These are phyloP conservation scores for Nicotiana attenuata DNA, from an alignment of 257 asterid species.

Conservation along the genomic window DNA sequence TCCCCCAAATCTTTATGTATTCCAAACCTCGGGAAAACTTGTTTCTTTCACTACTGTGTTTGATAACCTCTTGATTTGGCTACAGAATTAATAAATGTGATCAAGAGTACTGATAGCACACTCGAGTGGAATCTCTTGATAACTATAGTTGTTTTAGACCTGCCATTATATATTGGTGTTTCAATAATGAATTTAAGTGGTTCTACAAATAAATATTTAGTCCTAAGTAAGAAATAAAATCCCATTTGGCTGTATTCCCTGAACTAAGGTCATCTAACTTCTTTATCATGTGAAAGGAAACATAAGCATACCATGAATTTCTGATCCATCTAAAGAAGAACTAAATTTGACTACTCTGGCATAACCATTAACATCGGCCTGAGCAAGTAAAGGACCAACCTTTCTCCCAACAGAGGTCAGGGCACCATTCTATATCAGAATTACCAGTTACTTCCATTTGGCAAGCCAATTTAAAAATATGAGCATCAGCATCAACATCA, in stretches of 20 bases:
- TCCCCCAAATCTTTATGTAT: not conserved
- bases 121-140: not conserved
- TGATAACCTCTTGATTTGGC: not conserved
- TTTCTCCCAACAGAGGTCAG: conserved; percentile 29
- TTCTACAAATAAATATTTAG: not conserved
- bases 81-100: not conserved
- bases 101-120: not conserved
- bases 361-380: conserved; percentile 86
- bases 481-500: conserved; percentile 38
- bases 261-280: not conserved
- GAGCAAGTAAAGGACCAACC: conserved; percentile 62
- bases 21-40: not conserved
- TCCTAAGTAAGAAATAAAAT: not conserved
- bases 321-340: conserved; percentile 21
- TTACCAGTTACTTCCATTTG: conserved; percentile 56
- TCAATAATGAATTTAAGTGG: not conserved
- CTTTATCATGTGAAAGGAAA: not conserved
- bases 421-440: conserved; percentile 76
- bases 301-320: conserved; percentile 29
- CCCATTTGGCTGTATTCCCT: not conserved
- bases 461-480: conserved; percentile 42
- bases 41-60: not conserved
- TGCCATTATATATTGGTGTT: not conserved
- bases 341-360: conserved; percentile 48
- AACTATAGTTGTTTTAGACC: not conserved